Evolutionary conservation across 306 rosid genomes (phyloP).

Genomic region (Geum urbanum): DNA sequence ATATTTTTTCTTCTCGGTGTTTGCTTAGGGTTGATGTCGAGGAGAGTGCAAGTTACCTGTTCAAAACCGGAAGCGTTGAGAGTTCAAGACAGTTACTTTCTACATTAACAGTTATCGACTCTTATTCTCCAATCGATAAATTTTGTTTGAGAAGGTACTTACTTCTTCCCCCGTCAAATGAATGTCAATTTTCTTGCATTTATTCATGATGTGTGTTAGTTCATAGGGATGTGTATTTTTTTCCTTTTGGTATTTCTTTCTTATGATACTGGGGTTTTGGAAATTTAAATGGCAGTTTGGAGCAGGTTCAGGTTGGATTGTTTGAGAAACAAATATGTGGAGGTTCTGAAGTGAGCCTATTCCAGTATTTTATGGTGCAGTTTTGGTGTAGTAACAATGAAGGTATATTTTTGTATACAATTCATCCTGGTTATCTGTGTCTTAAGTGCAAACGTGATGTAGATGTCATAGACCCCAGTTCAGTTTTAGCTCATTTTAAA

Average conservation of each 20-base stretch:
- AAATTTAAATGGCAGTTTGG: conserved; percentile 98
- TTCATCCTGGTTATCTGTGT: too few species aligned
- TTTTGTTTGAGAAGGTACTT: conserved; percentile 65
- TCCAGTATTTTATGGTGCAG: conserved; percentile 79
- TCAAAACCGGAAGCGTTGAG: conserved; percentile 69
- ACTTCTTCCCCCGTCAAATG: conserved; percentile 5
- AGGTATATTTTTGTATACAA: conserved; percentile 31
- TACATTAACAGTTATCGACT: conserved; percentile 45
- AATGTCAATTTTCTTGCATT: conserved; percentile 1
- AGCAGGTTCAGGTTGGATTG: conserved; percentile 93
- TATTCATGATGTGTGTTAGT: not conserved
- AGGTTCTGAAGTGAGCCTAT: conserved; percentile 70
- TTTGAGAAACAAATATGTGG: conserved; percentile 78
- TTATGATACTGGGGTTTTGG: conserved; percentile 71
- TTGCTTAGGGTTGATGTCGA: conserved; percentile 54
- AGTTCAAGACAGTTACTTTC: conserved; percentile 60
- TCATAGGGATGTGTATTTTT: conserved; percentile 9
- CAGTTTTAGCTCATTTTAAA: not conserved
- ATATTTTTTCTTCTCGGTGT: conserved; percentile 24
- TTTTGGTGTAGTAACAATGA: conserved; percentile 44
- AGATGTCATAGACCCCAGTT: too few species aligned
- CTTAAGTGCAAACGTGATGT: too few species aligned
- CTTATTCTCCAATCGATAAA: conserved; percentile 33
- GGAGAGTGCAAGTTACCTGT: conserved; percentile 51
- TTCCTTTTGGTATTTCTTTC: conserved; percentile 15